These are phyloP conservation scores for Spatholobus suberectus DNA, from an alignment of 306 rosid species.

Conservation along the genomic window DNA sequence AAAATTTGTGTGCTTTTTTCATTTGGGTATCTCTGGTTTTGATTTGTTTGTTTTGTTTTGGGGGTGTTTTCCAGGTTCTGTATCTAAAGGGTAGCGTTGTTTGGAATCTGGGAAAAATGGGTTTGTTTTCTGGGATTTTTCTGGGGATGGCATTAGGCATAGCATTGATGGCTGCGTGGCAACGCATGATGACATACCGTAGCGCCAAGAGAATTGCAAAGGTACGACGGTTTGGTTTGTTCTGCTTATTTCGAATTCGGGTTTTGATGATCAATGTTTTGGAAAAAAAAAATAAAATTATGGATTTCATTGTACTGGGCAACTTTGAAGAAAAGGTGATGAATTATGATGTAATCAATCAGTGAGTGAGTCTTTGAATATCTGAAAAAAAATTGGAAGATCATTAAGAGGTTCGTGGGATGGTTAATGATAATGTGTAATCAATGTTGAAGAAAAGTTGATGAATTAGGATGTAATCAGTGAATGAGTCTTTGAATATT, in stretches of 20 bases:
- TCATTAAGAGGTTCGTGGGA: too few relatives aligned
- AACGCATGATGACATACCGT: slow-evolving; percentile 76
- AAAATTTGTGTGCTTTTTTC: background rate
- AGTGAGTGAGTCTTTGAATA: background rate
- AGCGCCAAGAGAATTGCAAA: slow-evolving; percentile 86
- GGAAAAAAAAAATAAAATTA: background rate
- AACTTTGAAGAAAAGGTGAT: slow-evolving; percentile 24
- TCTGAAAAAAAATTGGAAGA: background rate
- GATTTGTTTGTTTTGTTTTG: background rate
- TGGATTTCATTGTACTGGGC: background rate
- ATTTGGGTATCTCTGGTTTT: background rate
- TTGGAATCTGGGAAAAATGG: slow-evolving; percentile 69
- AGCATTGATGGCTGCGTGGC: slow-evolving; percentile 87
- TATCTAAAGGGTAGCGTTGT: slow-evolving; percentile 35
- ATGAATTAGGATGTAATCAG: too few relatives aligned
- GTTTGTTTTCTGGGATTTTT: slow-evolving; percentile 87
- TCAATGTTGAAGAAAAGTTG: too few relatives aligned
- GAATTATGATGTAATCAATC: slow-evolving; percentile 40
- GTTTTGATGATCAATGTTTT: slow-evolving; percentile 18
- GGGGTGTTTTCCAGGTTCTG: background rate
- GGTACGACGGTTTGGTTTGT: slow-evolving; percentile 49
- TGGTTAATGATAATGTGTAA: too few relatives aligned
- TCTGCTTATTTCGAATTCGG: background rate
- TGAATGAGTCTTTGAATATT: too few relatives aligned
- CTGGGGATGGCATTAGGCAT: slow-evolving; percentile 80